Evolutionary conservation across 2,329 filamentous ascomycete genomes (phyloP), one percentile per base, ranked within the genome.

Genomic region (Hymenoscyphus albidus): DNA sequence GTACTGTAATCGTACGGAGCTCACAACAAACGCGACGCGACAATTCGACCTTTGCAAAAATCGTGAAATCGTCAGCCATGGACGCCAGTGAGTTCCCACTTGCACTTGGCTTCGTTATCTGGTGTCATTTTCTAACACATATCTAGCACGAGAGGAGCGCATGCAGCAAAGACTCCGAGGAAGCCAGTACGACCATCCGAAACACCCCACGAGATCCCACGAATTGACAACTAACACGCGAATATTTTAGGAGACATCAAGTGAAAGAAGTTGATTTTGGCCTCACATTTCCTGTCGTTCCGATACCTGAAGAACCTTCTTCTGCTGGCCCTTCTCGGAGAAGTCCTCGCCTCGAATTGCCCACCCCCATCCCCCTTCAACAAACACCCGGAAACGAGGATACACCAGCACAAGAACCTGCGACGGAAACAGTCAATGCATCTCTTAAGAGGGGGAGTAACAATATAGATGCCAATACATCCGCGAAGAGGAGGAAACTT

Each of bases 91-190:
- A 62, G 68, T 63, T 22, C 5, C 42, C 39, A 27, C 7, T 12
- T 35, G 14, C 12, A 13, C 5, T 48, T 55, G 5, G 18, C 2
- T 6, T 12, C 5, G 13, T n/a, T 27, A 2, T 38, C 32, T 58
- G 32, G 14, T 12, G 31, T 54, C 16, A 62, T 39, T 22, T 66
- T 58, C 68, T 70, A 67, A 70, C 59, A 44, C 16, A 22, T 16
- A 44, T 55, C 27, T 42, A 84, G 82, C 80, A 72, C 84, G 86
- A 70, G 83, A 85, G 70, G 85, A 87, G 74, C 84, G 85, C 72
- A 81, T 88, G 78, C 84, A 85, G 68, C 82, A 87, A 77, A 85
- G 86, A 73, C 83, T 89, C 74, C 85, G 86, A 67, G 86, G 86
- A 67, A 85, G 86, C 54, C 84, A 85, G 85, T 87, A 80, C 69